Evolutionary conservation across 176 grass and related monocot species (phyloP).

Genomic region (Calamus simplicifolius): DNA sequence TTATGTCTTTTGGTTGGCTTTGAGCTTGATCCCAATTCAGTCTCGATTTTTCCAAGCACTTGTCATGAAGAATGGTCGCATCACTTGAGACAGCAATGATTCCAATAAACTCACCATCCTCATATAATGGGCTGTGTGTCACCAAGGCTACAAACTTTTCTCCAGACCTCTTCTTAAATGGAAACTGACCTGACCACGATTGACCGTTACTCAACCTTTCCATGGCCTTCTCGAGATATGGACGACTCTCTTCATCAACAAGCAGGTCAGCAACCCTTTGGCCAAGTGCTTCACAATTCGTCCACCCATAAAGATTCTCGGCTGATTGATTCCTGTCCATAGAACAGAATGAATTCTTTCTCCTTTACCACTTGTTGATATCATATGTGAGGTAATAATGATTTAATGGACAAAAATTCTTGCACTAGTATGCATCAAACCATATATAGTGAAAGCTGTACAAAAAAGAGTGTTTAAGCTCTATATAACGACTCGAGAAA

Average conservation of each 20-base stretch:
- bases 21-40: not conserved
- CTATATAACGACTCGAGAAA: no score
- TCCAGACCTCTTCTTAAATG: constrained; percentile 10
- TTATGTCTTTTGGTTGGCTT: not conserved
- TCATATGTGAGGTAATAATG: no score
- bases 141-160: constrained; percentile 1
- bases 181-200: constrained; percentile 7
- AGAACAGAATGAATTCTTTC: no score
- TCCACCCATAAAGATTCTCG: constrained; percentile 17
- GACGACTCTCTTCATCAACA: not conserved
- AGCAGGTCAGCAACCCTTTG: constrained; percentile 5
- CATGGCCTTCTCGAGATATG: not conserved
- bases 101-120: constrained; percentile 3
- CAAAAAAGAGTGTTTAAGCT: no score
- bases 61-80: not conserved
- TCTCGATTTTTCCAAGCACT: not conserved
- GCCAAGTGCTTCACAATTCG: constrained; percentile 6
- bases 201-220: not conserved
- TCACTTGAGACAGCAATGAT: constrained; percentile 16
- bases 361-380: no score
- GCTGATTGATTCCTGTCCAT: constrained; percentile 6
- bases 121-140: constrained; percentile 4
- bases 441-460: no score
- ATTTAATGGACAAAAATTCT: no score
- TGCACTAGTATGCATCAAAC: no score